Conservation (phyloP, 2,329 filamentous ascomycete genomes). For the Cercospora janseana region DNA sequence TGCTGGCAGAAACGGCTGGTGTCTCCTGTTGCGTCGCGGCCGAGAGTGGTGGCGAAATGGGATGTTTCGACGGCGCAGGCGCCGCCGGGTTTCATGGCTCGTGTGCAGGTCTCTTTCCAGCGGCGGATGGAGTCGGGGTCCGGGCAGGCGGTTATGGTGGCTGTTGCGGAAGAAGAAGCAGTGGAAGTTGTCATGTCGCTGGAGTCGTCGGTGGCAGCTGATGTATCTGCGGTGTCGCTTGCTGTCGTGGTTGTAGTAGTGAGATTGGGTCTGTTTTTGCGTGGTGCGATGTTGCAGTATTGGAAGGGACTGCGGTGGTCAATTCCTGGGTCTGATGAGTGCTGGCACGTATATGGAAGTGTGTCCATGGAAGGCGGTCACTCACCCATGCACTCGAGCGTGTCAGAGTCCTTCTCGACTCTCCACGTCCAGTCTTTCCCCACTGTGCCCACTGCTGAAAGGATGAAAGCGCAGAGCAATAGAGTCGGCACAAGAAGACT, state of each 20-base stretch:
- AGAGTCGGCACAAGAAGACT: background rate
- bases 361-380: background rate
- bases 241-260: background rate
- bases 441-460: background rate
- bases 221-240: background rate
- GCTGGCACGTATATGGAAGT: background rate
- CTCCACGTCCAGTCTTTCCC: background rate
- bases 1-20: constrained; percentile 6
- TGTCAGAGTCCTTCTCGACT: background rate
- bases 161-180: background rate
- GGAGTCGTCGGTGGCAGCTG: background rate
- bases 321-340: background rate
- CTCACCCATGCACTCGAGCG: background rate
- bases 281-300: background rate
- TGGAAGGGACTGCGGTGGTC: background rate
- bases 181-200: background rate
- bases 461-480: background rate
- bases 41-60: background rate
- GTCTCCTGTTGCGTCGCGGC: background rate
- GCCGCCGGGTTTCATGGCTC: background rate
- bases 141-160: background rate
- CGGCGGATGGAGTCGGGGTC: background rate
- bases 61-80: background rate
- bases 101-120: background rate
- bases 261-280: background rate